Percentiles rank a stretch among this genome's conserved stretches.
phyloP scores from a whole-genome alignment of 371 early-diverging fungal genomes.

The Syncephalastrum sp. region DNA sequence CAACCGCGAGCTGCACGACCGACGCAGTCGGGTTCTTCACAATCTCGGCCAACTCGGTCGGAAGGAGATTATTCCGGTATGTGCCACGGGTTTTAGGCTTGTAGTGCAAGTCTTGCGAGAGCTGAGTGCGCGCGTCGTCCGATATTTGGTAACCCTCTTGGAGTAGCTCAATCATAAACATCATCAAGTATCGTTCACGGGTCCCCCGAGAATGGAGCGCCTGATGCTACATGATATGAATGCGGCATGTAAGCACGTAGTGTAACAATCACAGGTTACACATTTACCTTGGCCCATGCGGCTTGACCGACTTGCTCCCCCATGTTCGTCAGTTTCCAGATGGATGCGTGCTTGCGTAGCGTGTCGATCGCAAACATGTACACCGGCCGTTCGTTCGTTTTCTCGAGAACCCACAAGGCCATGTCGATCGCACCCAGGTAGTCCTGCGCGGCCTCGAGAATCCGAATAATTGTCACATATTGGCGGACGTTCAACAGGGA shows the following conservation, averaged over 20 bases:
- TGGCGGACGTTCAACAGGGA: conserved; percentile 77
- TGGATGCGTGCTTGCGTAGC: conserved; percentile 53
- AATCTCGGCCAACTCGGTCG: conserved; percentile 38
- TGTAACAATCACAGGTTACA: not conserved
- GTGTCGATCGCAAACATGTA: conserved; percentile 54
- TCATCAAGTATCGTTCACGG: conserved; percentile 44
- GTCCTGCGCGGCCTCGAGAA: conserved; percentile 60
- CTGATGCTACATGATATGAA: conserved; percentile 31
- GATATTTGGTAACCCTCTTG: conserved; percentile 44
- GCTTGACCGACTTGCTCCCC: conserved; percentile 29
- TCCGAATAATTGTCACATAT: conserved; percentile 54
- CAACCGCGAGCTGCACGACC: conserved; percentile 33
- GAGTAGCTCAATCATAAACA: conserved; percentile 46
- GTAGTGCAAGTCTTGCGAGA: conserved; percentile 42
- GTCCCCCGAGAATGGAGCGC: conserved; percentile 28
- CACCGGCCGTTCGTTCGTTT: conserved; percentile 53
- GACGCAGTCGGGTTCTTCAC: conserved; percentile 27
- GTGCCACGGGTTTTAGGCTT: conserved; percentile 16
- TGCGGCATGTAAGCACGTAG: not conserved
- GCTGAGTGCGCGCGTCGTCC: conserved; percentile 27
- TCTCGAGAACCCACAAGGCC: conserved; percentile 64
- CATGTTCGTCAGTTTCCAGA: conserved; percentile 54
- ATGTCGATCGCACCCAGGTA: conserved; percentile 54
- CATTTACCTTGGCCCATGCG: conserved; percentile 39
- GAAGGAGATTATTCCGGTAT: conserved; percentile 10